Evolutionary conservation across 2,329 filamentous ascomycete species (phyloP), one percentile per base, ranked within the genome.

Genomic region (Aspergillus neoniger): DNA sequence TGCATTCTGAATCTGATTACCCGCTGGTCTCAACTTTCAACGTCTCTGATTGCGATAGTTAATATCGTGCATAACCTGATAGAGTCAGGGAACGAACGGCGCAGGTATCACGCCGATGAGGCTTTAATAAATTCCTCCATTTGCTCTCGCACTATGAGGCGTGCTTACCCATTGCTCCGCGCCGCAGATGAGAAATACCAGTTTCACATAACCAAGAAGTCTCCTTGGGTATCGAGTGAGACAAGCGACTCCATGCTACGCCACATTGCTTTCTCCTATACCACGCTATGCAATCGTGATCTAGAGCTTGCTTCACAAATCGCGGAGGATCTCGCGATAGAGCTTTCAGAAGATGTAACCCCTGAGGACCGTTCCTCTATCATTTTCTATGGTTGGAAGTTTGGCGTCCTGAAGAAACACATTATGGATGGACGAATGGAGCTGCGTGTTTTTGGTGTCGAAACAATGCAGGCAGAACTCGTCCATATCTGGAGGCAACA

Each of bases 391-490:
- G 80, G 77, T 32, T 96, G 91, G 88, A 88, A 86, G 54, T 87
- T 96, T 67, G 80, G 81, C 47, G 79, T 89, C 1, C 79, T 91
- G 55, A 86, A 86, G 67, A 89, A 86, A 66, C 87, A 94, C 66
- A 88, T 97, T 55, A 87, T 85, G 69, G 94, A 91, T 59, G 89
- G 91, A 38, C 91, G 94, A 69, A 96, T 98, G 92, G 91, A 96
- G 70, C 81, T 97, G 39, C 88, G 94, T 39, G 90, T 96, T 12
- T 84, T 86, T 72, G 92, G 91, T 19, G 88, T 94, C 53, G 85
- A 86, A n/a, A 81, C 80, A 19, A 89, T 97, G 85, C 90, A 91
- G 65, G 72, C 71, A 8, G 87, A 91, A 30, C 81, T 97, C 38
- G 84, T 96, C 8, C 71, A 75, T 0, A 80, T 91, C 23, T 95